phyloP scores from a whole-genome alignment of 805 yeast species.

The Scheffersomyces amazonensis region DNA sequence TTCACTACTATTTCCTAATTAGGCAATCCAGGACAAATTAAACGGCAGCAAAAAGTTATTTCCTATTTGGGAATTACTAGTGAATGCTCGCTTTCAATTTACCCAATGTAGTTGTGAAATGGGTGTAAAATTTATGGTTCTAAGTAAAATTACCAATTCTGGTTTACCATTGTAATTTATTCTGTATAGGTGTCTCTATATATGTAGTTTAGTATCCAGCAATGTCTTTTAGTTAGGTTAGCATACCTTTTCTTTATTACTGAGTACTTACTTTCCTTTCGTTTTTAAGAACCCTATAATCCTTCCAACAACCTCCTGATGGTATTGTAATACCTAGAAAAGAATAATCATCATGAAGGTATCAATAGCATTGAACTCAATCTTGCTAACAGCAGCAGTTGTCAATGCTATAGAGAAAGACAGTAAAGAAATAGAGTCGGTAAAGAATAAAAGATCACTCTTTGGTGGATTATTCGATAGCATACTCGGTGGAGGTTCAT shows the following conservation, averaged over 20 bases:
- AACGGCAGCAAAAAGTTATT: no score
- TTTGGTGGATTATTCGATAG: slow-evolving; percentile 6
- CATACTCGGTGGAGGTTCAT: background rate
- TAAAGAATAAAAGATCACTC: slow-evolving; percentile 12
- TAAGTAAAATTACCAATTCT: background rate
- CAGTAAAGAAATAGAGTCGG: slow-evolving; percentile 2
- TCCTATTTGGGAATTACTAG: no score
- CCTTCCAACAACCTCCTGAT: slow-evolving; percentile 2
- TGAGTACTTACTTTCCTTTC: slow-evolving; percentile 1
- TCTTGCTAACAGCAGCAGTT: slow-evolving; percentile 22
- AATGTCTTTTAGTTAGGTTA: no score
- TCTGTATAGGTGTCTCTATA: slow-evolving; percentile 2
- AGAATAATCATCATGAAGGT: slow-evolving; percentile 16
- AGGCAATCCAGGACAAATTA: no score
- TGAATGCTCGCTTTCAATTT: no score
- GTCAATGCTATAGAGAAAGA: slow-evolving; percentile 11
- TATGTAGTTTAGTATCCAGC: slow-evolving; percentile 4
- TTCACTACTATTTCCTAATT: no score
- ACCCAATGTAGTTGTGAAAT: no score
- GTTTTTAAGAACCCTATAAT: slow-evolving; percentile 7
- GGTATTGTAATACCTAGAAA: background rate
- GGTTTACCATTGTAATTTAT: background rate
- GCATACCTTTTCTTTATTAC: slow-evolving; percentile 1
- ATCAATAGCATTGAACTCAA: slow-evolving; percentile 18
- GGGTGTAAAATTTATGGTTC: background rate